Evolutionary conservation across 2,329 filamentous ascomycete species (phyloP), one percentile per base, ranked within the genome.

Genomic region (Paraphoma sp.): DNA sequence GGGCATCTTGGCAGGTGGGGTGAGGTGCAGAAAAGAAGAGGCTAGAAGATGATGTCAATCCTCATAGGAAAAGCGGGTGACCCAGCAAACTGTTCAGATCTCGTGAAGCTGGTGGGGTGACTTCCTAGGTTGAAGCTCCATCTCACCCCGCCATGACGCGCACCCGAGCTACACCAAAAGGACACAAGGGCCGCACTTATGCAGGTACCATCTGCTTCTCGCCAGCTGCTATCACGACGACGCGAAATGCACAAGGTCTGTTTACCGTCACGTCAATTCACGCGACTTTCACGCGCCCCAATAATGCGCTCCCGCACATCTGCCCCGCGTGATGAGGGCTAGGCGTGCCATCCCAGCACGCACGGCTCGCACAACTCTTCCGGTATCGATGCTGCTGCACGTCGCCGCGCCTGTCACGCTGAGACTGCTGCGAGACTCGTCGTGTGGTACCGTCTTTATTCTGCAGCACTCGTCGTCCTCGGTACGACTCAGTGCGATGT

Each of bases 1-100:
- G 36, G 85, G 85, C 82, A 84, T 84, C 54, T 60, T 55, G 53
- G 11, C 16, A 16, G 41, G 56, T 59, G 64, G 63, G 53, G 59
- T 61, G 56, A 58, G 44, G 12, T 45, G 45, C 28, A 18, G 45
- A 7, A 23, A 8, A 41, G 52, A 40, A 38, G 40, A n/a, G 40
- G 40, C 40, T 42, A 42, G 40, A 42, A 9, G 8, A 16, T n/a
- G 40, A 17, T 42, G 14, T n/a, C 16, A 17, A n/a, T 14, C 2
- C 8, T 30, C 44, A 31, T 46, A 46, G 44, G 44, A 42, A 16
- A 8, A n/a, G 40, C 40, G 40, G 12, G 10, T 42, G 40, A 42
- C 40, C 14, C 10, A 17, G 8, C 11, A n/a, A 17, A 8, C 3
- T n/a, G 11, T 42, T 28, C 33, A 18, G 8, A 28, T 42, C 30